Conservation (phyloP, 1,284 basidiomycete species). For the Coriolopsis trogii region DNA sequence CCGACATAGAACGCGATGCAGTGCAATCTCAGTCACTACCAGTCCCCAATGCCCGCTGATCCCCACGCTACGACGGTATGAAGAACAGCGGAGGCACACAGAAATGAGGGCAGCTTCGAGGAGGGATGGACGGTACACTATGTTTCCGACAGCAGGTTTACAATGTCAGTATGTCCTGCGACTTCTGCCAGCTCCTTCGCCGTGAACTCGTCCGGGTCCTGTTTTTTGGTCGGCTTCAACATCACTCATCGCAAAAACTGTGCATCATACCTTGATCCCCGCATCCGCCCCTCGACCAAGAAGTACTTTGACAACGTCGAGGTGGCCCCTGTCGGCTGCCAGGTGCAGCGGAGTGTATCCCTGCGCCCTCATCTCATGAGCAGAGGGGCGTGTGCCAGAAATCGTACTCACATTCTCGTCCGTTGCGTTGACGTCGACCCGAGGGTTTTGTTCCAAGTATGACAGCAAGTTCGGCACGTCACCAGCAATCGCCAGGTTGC, state of each 20-base stretch:
- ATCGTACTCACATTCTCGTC: conserved; percentile 67
- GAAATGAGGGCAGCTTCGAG: too few species aligned
- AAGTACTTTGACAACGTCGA: conserved; percentile 58
- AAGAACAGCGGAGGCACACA: neutral
- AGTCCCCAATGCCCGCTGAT: too few species aligned
- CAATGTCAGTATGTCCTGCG: conserved; percentile 67
- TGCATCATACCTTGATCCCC: conserved; percentile 54
- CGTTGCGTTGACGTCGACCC: conserved; percentile 43
- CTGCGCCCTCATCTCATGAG: conserved; percentile 40
- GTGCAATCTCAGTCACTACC: too few species aligned
- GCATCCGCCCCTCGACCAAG: conserved; percentile 69
- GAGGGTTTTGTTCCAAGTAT: conserved; percentile 47
- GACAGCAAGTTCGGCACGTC: conserved; percentile 48
- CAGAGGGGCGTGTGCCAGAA: neutral
- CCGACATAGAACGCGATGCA: too few species aligned
- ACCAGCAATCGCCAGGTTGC: conserved; percentile 67
- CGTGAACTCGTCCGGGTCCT: conserved; percentile 77
- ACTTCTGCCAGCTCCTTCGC: conserved; percentile 67
- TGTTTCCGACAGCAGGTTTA: conserved; percentile 43
- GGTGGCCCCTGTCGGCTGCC: conserved; percentile 80
- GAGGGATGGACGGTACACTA: too few species aligned
- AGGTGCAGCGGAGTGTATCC: conserved; percentile 87
- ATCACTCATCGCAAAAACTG: neutral
- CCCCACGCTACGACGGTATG: neutral
- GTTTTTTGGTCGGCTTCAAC: conserved; percentile 7